Percentiles rank a stretch among this genome's conserved stretches.
These are phyloP conservation scores for Mycena olivaceomarginata DNA, from an alignment of 768 basidiomycete species.

Conservation along the genomic window DNA sequence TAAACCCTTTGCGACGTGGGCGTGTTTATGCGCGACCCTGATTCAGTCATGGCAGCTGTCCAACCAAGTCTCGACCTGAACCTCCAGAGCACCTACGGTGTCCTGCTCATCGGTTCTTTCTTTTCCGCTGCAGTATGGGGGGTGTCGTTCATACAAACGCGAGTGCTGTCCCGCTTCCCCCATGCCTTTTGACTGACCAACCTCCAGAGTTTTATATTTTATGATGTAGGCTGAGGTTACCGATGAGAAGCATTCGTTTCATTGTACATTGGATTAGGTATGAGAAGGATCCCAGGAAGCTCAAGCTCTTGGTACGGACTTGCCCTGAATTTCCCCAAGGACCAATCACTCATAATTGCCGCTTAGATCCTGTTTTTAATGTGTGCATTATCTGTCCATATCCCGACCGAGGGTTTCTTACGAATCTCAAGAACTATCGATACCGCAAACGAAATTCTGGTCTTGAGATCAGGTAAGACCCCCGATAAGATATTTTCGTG, in stretches of 20 bases:
- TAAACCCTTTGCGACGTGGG: not conserved
- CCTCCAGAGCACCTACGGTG: constrained; percentile 31
- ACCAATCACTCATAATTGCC: not conserved
- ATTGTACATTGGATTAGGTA: constrained; percentile 1
- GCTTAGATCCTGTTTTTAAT: constrained; percentile 27
- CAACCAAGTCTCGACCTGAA: constrained; percentile 24
- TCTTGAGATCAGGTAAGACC: constrained; percentile 21
- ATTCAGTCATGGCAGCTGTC: constrained; percentile 5
- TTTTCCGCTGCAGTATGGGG: constrained; percentile 31
- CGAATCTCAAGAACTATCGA: not conserved
- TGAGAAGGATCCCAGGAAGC: constrained; percentile 22
- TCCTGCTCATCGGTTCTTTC: constrained; percentile 33
- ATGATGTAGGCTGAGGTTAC: constrained; percentile 9
- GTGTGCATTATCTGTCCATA: not conserved
- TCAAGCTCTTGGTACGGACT: constrained; percentile 26
- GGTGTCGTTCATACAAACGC: constrained; percentile 29
- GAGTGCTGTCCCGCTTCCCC: not conserved
- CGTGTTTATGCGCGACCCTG: not conserved
- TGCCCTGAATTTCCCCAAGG: not conserved
- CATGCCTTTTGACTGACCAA: not conserved
- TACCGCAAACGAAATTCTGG: constrained; percentile 33
- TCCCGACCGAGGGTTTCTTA: not conserved
- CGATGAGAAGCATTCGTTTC: not conserved
- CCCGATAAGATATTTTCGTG: not conserved
- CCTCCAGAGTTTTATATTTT: constrained; percentile 25